Percentiles rank a stretch among this genome's conserved stretches.
Conservation (phyloP, 2,329 filamentous ascomycete species). For the Aspergillus cejpii region DNA sequence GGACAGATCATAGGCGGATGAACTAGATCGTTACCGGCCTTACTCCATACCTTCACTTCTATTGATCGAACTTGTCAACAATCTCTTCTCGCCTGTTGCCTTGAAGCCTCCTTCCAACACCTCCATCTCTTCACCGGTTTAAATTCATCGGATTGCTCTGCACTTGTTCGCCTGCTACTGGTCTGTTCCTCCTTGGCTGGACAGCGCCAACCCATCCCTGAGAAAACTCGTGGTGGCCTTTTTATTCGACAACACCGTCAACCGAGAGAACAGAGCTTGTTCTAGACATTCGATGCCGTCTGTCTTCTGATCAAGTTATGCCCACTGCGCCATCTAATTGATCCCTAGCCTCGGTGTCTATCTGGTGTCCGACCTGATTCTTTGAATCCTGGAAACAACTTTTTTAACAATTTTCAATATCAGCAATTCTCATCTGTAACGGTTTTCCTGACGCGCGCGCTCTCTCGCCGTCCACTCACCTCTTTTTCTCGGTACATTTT, state of each 20-base stretch:
- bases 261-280: constrained; percentile 14
- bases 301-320: constrained; percentile 21
- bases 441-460: constrained; percentile 5
- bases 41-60: neutral
- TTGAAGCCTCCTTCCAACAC: neutral
- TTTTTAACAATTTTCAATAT: constrained; percentile 3
- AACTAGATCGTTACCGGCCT: neutral
- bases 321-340: constrained; percentile 8
- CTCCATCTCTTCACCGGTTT: neutral
- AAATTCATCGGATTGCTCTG: neutral
- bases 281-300: constrained; percentile 20
- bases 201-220: neutral
- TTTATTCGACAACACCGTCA: constrained; percentile 8
- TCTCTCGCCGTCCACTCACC: constrained; percentile 2
- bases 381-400: neutral
- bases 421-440: constrained; percentile 5
- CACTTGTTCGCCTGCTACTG: constrained; percentile 1
- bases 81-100: neutral
- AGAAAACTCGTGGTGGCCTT: constrained; percentile 6
- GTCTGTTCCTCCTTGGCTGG: neutral
- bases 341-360: constrained; percentile 12
- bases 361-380: constrained; percentile 11
- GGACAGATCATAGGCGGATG: constrained; percentile 2
- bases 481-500: neutral
- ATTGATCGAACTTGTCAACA: neutral